Conservation (phyloP, 192 early-diverging fungal genomes). For the Coemansia sp. region DNA sequence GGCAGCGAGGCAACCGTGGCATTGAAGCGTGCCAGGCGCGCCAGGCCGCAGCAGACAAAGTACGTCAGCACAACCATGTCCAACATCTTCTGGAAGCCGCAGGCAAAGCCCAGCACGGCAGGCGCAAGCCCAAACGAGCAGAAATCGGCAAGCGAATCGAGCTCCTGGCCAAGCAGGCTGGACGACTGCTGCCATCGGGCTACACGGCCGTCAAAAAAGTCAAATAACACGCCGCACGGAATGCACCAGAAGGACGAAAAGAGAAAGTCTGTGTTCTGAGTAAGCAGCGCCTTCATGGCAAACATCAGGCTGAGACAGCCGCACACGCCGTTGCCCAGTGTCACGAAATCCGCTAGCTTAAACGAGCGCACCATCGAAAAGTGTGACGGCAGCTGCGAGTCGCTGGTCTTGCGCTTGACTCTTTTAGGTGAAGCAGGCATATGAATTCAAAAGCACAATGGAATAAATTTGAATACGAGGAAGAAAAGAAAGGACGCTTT, state of each 20-base stretch:
- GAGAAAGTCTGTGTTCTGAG: conserved; percentile 61
- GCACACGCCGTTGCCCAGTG: conserved; percentile 81
- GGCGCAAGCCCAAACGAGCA: conserved; percentile 77
- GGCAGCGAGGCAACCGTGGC: conserved; percentile 78
- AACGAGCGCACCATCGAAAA: conserved; percentile 64
- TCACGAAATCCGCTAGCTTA: conserved; percentile 81
- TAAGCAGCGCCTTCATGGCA: conserved; percentile 68
- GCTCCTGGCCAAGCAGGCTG: conserved; percentile 81
- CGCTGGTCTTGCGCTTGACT: conserved; percentile 41
- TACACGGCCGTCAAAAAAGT: conserved; percentile 76
- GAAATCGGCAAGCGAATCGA: conserved; percentile 87
- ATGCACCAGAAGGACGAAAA: conserved; percentile 65
- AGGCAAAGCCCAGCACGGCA: conserved; percentile 76
- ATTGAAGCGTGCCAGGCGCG: conserved; percentile 85
- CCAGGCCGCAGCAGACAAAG: conserved; percentile 85
- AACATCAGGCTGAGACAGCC: conserved; percentile 70
- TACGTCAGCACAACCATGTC: conserved; percentile 75
- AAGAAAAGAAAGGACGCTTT: neutral
- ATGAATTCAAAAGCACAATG: neutral
- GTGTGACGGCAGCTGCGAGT: conserved; percentile 36
- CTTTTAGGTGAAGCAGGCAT: conserved; percentile 12
- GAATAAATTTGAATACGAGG: neutral
- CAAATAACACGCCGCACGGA: conserved; percentile 66
- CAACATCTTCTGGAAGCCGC: conserved; percentile 79
- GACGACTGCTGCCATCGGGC: conserved; percentile 75